Conservation (phyloP, 2,329 filamentous ascomycete species). For the Claviceps spartinae region DNA sequence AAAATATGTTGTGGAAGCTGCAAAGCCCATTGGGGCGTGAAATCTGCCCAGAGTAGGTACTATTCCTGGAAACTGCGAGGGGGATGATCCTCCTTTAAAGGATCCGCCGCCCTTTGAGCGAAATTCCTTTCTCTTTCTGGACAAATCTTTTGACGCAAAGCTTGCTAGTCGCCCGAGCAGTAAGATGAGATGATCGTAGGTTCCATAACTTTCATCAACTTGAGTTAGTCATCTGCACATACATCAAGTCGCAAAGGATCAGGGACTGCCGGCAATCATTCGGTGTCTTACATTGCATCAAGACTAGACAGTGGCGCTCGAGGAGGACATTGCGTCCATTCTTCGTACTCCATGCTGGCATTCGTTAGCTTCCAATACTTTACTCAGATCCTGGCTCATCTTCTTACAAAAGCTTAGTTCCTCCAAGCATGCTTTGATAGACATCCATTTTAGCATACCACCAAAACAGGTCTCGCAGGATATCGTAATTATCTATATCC, state of each 20-base stretch:
- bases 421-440: constrained; percentile 80
- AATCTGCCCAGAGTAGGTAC: constrained; percentile 38
- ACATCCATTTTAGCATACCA: constrained; percentile 93
- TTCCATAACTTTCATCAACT: constrained; percentile 53
- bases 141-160: constrained; percentile 65
- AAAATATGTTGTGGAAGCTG: constrained; percentile 31
- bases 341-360: constrained; percentile 59
- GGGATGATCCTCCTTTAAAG: constrained; percentile 17
- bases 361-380: constrained; percentile 10
- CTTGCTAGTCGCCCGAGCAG: constrained; percentile 66
- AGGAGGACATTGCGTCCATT: constrained; percentile 80
- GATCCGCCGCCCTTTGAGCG: constrained; percentile 17
- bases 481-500: constrained; percentile 70
- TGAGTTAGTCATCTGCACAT: neutral
- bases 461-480: constrained; percentile 80
- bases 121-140: constrained; percentile 57
- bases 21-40: constrained; percentile 40
- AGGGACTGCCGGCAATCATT: neutral
- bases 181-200: constrained; percentile 76
- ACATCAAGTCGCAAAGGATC: no score
- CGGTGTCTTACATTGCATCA: constrained; percentile 49
- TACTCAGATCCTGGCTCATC: neutral
- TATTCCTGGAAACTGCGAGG: constrained; percentile 40
- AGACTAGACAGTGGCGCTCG: constrained; percentile 64
- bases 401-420: constrained; percentile 63